Evolutionary conservation across 805 yeast species (phyloP).

Genomic region (Grigorovia humatica): DNA sequence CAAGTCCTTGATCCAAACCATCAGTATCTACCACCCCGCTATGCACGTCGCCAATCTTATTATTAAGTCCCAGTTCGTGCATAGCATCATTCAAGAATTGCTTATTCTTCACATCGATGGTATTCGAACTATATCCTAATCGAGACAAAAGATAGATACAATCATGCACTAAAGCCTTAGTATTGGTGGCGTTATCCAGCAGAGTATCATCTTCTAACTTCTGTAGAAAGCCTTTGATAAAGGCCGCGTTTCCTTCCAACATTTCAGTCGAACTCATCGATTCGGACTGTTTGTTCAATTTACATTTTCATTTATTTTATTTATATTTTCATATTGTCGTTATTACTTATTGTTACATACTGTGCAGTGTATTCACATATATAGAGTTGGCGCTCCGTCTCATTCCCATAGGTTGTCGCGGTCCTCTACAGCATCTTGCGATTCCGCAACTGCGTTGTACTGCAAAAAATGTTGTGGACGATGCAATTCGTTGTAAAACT

Average conservation of each 20-base stretch:
- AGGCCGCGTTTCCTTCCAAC: neutral
- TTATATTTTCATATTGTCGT: too few species aligned
- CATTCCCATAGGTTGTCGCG: slow-evolving; percentile 54
- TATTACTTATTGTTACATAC: neutral
- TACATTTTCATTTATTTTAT: too few species aligned
- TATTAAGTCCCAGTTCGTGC: neutral
- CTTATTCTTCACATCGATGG: neutral
- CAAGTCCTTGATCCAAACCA: too few species aligned
- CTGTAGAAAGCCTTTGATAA: neutral
- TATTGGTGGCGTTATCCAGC: neutral
- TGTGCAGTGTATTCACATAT: neutral
- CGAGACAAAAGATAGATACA: slow-evolving; percentile 1
- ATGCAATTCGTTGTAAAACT: slow-evolving; percentile 77
- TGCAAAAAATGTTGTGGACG: slow-evolving; percentile 80
- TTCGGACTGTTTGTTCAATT: too few species aligned
- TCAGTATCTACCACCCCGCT: neutral
- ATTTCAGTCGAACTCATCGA: neutral
- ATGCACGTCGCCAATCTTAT: neutral
- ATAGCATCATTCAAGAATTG: neutral
- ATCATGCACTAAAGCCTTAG: slow-evolving; percentile 1
- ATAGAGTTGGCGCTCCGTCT: neutral
- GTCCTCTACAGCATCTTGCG: slow-evolving; percentile 48
- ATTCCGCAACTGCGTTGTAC: slow-evolving; percentile 56
- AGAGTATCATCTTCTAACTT: neutral
- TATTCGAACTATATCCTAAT: neutral